Evolutionary conservation across 2,329 filamentous ascomycete genomes (phyloP).

Genomic region (Zalaria obscura): DNA sequence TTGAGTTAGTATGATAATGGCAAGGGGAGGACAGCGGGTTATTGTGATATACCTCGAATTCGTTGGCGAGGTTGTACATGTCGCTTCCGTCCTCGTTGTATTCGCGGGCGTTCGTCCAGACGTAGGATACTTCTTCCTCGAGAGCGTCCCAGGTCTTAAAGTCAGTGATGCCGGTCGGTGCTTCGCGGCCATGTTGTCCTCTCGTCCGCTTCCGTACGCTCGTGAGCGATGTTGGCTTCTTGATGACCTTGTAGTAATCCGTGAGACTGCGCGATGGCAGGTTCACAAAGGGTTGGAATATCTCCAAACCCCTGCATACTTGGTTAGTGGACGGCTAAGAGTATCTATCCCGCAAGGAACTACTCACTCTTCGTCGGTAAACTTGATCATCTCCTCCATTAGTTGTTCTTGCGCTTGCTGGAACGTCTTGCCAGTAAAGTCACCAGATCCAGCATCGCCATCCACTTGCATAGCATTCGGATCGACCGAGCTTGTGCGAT

Average conservation of each 20-base stretch:
- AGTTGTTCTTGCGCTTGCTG: conserved; percentile 81
- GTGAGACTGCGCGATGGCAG: conserved; percentile 61
- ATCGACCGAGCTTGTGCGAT: conserved; percentile 6
- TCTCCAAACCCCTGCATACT: conserved; percentile 43
- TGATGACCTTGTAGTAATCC: conserved; percentile 79
- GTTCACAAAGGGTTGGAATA: conserved; percentile 61
- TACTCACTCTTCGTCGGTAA: conserved; percentile 51
- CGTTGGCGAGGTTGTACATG: conserved; percentile 61
- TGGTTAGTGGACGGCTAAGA: conserved; percentile 2
- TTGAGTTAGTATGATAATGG: conserved; percentile 5
- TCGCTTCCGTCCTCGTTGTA: conserved; percentile 90
- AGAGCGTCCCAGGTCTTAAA: conserved; percentile 75
- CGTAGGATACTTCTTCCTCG: conserved; percentile 62
- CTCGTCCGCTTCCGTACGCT: conserved; percentile 64
- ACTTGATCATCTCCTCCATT: conserved; percentile 54
- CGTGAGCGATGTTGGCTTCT: conserved; percentile 64
- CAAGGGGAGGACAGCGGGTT: background rate
- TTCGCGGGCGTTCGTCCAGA: conserved; percentile 78
- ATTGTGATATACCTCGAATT: conserved; percentile 52
- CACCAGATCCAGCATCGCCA: conserved; percentile 10
- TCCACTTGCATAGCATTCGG: background rate
- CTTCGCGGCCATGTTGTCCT: conserved; percentile 55
- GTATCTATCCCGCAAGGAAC: background rate
- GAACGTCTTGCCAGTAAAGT: conserved; percentile 61
- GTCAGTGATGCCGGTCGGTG: conserved; percentile 45